These are phyloP conservation scores for Pythium pyrilobum DNA, from an alignment of 352 stramenopile species.

Conservation along the genomic window DNA sequence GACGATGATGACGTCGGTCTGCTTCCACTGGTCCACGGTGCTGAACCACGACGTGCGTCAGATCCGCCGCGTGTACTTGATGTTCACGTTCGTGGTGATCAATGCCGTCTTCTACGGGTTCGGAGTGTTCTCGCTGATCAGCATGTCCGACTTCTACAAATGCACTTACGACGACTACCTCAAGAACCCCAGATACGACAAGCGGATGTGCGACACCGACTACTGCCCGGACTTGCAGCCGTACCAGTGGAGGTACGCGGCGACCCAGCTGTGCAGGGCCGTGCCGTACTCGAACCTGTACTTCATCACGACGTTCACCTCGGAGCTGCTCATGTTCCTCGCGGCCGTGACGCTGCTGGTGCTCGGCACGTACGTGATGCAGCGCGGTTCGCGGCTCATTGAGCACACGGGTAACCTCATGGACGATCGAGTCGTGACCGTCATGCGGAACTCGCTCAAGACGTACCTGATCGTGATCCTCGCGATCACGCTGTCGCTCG, in stretches of 20 bases:
- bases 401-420: constrained; percentile 70
- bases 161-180: constrained; percentile 86
- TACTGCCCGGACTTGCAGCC: constrained; percentile 80
- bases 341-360: constrained; percentile 56
- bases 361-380: constrained; percentile 62
- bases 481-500: constrained; percentile 61
- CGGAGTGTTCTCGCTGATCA: constrained; percentile 65
- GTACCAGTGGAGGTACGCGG: constrained; percentile 72
- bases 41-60: constrained; percentile 61
- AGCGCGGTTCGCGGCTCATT: constrained; percentile 60
- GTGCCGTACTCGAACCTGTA: constrained; percentile 62
- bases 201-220: constrained; percentile 60
- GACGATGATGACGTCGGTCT: constrained; percentile 85
- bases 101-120: constrained; percentile 65
- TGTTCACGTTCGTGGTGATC: constrained; percentile 54
- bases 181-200: constrained; percentile 72
- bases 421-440: constrained; percentile 60
- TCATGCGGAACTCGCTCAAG: constrained; percentile 77
- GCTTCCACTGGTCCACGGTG: constrained; percentile 80
- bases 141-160: constrained; percentile 75
- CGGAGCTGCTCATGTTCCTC: constrained; percentile 56
- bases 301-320: constrained; percentile 43
- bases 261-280: constrained; percentile 57
- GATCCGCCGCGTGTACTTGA: constrained; percentile 44
- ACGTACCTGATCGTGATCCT: constrained; percentile 76